These are phyloP conservation scores for Cavenderia fasciculata DNA, from an alignment of 78 protist species.

Conservation along the genomic window DNA sequence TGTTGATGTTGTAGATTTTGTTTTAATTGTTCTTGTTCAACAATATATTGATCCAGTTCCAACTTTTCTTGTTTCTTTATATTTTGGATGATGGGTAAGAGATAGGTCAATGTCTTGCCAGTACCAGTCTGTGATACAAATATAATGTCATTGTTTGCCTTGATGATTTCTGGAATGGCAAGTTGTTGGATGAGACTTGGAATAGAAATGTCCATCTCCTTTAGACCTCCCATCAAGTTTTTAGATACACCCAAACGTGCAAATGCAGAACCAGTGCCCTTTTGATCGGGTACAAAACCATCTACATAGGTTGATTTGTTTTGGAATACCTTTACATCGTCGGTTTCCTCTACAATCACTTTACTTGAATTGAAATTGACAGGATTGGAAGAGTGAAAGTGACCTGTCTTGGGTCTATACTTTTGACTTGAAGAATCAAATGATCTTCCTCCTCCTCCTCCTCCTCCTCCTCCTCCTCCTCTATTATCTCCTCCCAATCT, in stretches of 20 bases:
- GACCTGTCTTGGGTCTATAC: too few relatives aligned
- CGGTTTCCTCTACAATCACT: neutral
- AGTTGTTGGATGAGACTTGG: constrained; percentile 34
- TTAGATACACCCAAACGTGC: neutral
- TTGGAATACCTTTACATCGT: neutral
- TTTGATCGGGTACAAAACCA: neutral
- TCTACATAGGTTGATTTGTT: neutral
- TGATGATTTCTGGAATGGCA: constrained; percentile 65
- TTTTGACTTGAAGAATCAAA: too few relatives aligned
- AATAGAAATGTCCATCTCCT: neutral
- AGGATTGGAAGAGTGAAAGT: too few relatives aligned
- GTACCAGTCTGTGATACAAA: constrained; percentile 82
- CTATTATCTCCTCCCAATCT: too few relatives aligned
- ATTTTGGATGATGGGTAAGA: constrained; percentile 78
- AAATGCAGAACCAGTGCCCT: constrained; percentile 30
- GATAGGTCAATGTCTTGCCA: constrained; percentile 90
- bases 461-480: too few relatives aligned
- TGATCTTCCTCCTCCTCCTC: too few relatives aligned
- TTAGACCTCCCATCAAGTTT: neutral
- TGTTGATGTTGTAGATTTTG: neutral
- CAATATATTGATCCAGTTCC: neutral
- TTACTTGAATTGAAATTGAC: neutral
- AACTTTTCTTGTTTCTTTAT: constrained; percentile 56
- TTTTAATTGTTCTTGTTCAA: neutral
- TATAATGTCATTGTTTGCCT: constrained; percentile 23